phyloP scores from a whole-genome alignment of 2,329 filamentous ascomycete genomes.

The Cercospora nicotianae region DNA sequence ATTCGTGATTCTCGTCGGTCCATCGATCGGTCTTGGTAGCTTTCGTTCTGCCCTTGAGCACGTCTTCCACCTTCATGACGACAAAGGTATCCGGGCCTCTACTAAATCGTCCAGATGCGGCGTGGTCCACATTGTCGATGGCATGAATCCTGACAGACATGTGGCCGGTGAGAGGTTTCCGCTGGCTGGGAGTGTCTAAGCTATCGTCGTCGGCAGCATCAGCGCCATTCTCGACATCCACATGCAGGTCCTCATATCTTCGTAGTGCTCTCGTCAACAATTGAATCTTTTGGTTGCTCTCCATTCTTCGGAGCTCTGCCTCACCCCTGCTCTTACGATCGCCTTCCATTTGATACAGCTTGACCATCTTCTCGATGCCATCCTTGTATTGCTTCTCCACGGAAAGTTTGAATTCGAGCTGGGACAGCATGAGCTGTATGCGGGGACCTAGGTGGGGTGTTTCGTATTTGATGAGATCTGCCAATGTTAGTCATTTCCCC shows the following conservation, averaged over 20 bases:
- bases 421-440: conserved; percentile 98
- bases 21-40: conserved; percentile 83
- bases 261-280: conserved; percentile 93
- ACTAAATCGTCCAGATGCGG: conserved; percentile 76
- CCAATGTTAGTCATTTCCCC: conserved; percentile 22
- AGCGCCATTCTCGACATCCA: conserved; percentile 63
- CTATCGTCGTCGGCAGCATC: conserved; percentile 77
- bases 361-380: conserved; percentile 98
- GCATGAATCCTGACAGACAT: conserved; percentile 82
- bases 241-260: conserved; percentile 94
- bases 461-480: conserved; percentile 98
- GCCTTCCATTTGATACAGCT: conserved; percentile 94
- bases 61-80: conserved; percentile 94
- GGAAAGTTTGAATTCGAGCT: conserved; percentile 97
- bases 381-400: conserved; percentile 99
- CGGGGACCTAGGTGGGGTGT: conserved; percentile 92
- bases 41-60: conserved; percentile 83
- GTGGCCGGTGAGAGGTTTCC: conserved; percentile 92
- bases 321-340: conserved; percentile 94
- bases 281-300: conserved; percentile 98
- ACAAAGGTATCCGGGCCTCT: conserved; percentile 93
- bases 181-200: conserved; percentile 88
- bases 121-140: conserved; percentile 93
- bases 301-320: conserved; percentile 82
- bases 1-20: conserved; percentile 86